Evolutionary conservation across 495 filamentous ascomycete species (phyloP).

Genomic region (Hyaloscypha variabilis): DNA sequence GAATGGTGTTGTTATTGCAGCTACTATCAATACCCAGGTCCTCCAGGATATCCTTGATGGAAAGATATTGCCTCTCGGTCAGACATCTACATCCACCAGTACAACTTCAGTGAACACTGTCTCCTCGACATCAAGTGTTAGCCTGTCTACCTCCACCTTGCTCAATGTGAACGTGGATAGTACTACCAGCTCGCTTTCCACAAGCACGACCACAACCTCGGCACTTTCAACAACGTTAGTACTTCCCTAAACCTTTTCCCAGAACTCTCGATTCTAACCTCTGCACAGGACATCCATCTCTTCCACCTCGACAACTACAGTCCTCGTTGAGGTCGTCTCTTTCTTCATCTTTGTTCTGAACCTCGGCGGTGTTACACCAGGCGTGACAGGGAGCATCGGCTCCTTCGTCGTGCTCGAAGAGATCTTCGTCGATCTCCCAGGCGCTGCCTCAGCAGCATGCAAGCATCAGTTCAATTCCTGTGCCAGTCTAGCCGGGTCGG

Average conservation of each 20-base stretch:
- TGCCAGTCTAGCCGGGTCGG: neutral
- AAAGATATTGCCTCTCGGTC: neutral
- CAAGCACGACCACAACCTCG: neutral
- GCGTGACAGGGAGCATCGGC: neutral
- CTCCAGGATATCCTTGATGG: neutral
- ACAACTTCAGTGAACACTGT: neutral
- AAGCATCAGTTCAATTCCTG: slow-evolving; percentile 7
- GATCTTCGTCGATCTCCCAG: slow-evolving; percentile 2
- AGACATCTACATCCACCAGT: neutral
- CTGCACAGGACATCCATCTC: neutral
- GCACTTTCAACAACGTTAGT: neutral
- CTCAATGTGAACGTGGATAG: neutral
- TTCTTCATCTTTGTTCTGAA: slow-evolving; percentile 2
- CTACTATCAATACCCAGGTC: neutral
- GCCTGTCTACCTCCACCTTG: neutral
- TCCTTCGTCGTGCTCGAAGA: slow-evolving; percentile 8
- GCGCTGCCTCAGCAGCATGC: slow-evolving; percentile 4
- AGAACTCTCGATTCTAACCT: neutral
- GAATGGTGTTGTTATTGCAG: neutral
- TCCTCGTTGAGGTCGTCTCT: slow-evolving; percentile 3
- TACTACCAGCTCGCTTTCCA: neutral
- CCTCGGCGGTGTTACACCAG: slow-evolving; percentile 3
- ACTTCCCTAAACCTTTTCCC: neutral
- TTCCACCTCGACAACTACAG: neutral
- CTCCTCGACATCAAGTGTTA: neutral